These are phyloP conservation scores for Podospora didyma DNA, from an alignment of 495 filamentous ascomycete genomes.

Conservation along the genomic window DNA sequence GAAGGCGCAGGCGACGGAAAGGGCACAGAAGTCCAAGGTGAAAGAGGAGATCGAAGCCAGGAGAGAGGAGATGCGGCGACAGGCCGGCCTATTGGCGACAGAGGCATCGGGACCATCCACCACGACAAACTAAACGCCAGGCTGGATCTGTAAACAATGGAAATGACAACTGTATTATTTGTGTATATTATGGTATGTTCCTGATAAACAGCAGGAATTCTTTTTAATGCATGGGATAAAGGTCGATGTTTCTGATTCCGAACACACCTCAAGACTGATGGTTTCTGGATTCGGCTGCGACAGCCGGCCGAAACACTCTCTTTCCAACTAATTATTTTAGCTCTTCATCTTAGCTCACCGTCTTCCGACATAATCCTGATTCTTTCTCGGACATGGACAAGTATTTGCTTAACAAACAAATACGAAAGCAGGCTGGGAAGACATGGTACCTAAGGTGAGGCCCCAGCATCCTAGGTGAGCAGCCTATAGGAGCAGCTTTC, in stretches of 20 bases:
- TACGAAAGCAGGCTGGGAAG: no score
- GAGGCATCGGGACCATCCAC: not conserved
- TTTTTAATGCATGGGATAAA: no score
- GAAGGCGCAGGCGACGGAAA: constrained; percentile 21
- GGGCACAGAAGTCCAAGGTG: constrained; percentile 46
- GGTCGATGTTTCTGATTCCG: no score
- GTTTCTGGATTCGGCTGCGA: no score
- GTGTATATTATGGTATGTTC: not conserved
- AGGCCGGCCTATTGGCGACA: constrained; percentile 31
- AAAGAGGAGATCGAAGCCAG: constrained; percentile 60
- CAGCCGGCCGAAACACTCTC: no score
- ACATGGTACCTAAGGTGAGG: no score
- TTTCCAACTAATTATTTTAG: no score
- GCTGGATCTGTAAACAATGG: not conserved
- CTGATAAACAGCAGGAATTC: constrained; percentile 11
- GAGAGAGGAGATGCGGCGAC: constrained; percentile 55
- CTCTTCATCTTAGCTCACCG: no score
- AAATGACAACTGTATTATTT: constrained; percentile 1
- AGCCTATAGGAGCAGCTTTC: constrained; percentile 12
- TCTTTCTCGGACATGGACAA: no score
- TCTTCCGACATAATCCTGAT: no score
- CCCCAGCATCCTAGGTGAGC: not conserved
- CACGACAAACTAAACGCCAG: not conserved
- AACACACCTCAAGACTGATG: no score
- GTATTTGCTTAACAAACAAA: no score